These are phyloP conservation scores for Tetracladium setigerum DNA, from an alignment of 495 filamentous ascomycete genomes.

Conservation along the genomic window DNA sequence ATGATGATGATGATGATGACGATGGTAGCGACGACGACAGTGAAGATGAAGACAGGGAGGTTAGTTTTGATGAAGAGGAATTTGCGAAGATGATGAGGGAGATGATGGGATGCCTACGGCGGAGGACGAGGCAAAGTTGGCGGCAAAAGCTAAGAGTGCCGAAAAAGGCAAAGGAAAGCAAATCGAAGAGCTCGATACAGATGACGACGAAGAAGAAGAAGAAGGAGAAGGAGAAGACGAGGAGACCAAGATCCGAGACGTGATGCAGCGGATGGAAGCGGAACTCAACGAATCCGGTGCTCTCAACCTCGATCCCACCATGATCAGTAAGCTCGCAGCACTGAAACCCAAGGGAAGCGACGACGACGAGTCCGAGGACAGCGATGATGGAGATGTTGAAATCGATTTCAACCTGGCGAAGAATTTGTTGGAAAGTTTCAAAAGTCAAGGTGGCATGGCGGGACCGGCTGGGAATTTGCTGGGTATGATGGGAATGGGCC, in stretches of 20 bases:
- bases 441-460: conserved; percentile 74
- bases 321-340: conserved; percentile 12
- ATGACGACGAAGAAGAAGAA: conserved; percentile 21
- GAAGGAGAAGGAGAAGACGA: conserved; percentile 47
- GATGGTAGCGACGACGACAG: conserved; percentile 37
- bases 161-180: conserved; percentile 18
- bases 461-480: conserved; percentile 84
- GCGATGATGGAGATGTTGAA: conserved; percentile 51
- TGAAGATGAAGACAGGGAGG: conserved; percentile 63
- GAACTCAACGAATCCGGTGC: conserved; percentile 76
- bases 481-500: conserved; percentile 69
- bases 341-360: conserved; percentile 17
- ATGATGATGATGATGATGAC: conserved; percentile 50
- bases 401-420: conserved; percentile 83
- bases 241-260: conserved; percentile 58
- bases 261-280: conserved; percentile 71
- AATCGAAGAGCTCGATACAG: conserved; percentile 36
- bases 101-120: conserved; percentile 78
- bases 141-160: conserved; percentile 10
- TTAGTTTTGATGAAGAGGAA: conserved; percentile 76
- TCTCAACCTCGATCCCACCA: conserved; percentile 49
- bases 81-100: conserved; percentile 86
- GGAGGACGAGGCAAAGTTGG: conserved; percentile 25
- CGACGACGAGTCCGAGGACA: conserved; percentile 27
- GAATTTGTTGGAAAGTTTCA: conserved; percentile 88